These are phyloP conservation scores for Fusarium ambrosium DNA, from an alignment of 2,329 filamentous ascomycete genomes.

Conservation along the genomic window DNA sequence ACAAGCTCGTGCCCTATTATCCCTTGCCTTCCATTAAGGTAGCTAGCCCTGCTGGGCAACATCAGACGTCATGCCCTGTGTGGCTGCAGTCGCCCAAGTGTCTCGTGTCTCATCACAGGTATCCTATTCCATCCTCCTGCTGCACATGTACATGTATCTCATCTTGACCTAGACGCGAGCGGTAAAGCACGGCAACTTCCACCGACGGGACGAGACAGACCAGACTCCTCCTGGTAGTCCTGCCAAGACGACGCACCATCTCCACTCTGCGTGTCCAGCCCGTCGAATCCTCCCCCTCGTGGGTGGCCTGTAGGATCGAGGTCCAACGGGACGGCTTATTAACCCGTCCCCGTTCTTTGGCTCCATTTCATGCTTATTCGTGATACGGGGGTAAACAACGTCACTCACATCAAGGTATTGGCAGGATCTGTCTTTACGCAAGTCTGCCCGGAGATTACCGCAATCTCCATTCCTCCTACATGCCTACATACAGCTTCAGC, in stretches of 20 bases:
- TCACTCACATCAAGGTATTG: background rate
- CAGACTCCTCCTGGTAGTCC: background rate
- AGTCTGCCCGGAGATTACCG: constrained; percentile 1
- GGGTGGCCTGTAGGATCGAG: background rate
- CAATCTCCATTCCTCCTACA: background rate
- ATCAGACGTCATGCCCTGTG: background rate
- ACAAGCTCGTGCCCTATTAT: background rate
- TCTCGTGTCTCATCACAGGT: constrained; percentile 14
- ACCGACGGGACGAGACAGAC: background rate
- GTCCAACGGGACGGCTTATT: background rate
- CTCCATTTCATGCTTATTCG: background rate
- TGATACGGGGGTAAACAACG: background rate
- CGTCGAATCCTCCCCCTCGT: background rate
- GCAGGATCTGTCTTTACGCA: background rate
- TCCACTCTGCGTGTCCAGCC: background rate
- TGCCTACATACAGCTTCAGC: constrained; percentile 15
- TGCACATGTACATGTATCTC: background rate
- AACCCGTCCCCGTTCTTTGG: background rate
- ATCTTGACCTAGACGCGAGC: background rate
- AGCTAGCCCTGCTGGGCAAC: constrained; percentile 1
- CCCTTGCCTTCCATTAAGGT: background rate
- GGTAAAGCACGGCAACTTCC: constrained; percentile 21
- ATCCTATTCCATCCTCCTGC: constrained; percentile 3
- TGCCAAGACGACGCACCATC: constrained; percentile 12
- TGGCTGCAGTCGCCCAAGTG: background rate